These are phyloP conservation scores for Fusarium tuaranense DNA, from an alignment of 2,329 filamentous ascomycete species.

Conservation along the genomic window DNA sequence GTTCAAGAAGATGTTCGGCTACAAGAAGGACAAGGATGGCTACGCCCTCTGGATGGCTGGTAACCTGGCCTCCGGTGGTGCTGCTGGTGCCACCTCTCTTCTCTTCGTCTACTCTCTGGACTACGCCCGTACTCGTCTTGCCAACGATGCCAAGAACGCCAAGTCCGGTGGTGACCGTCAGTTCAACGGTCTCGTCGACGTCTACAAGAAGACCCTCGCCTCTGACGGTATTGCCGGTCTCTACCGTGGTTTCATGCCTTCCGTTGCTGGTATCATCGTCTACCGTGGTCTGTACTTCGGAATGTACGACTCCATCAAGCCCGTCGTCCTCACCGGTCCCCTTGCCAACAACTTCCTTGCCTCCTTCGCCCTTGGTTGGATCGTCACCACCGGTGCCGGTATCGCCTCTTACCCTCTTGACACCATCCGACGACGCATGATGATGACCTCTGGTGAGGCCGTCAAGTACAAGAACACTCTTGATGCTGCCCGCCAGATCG, in stretches of 20 bases:
- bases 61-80: conserved; percentile 99
- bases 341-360: conserved; percentile 99
- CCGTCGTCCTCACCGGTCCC: conserved; percentile 89
- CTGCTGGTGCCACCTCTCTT: conserved; percentile 98
- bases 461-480: conserved; percentile 99
- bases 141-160: conserved; percentile 99
- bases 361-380: conserved; percentile 98
- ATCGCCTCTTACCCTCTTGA: conserved; percentile 99
- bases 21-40: conserved; percentile 99
- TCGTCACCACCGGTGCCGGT: conserved; percentile 99
- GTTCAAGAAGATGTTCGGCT: conserved; percentile 99
- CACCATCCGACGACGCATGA: conserved; percentile 99
- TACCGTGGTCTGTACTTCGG: conserved; percentile 99
- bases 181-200: conserved; percentile 99
- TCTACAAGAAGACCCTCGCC: conserved; percentile 99
- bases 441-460: conserved; percentile 98
- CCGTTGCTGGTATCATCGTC: conserved; percentile 98
- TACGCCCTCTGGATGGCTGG: conserved; percentile 99
- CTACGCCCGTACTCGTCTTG: conserved; percentile 99
- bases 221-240: conserved; percentile 99
- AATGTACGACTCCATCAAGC: conserved; percentile 99
- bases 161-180: conserved; percentile 97
- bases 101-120: conserved; percentile 99
- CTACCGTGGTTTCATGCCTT: conserved; percentile 99
- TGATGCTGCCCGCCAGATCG: conserved; percentile 95